Conservation (phyloP, 129 eudicot genomes). For the Artemisia annua region DNA sequence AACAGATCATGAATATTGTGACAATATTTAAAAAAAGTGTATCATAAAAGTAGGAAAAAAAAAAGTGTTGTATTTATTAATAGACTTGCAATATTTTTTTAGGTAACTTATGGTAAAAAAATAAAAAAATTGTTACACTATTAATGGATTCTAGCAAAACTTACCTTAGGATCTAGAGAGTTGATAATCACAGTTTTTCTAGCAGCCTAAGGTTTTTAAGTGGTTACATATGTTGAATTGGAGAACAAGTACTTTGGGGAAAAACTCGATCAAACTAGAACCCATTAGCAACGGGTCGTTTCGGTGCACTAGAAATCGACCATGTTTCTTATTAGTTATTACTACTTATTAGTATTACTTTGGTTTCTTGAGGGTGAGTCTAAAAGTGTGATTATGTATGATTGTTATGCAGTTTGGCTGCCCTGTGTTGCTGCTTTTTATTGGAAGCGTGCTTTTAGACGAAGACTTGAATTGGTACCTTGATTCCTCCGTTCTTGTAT, state of each 20-base stretch:
- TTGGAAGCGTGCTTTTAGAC: conserved; percentile 66
- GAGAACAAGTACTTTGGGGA: background rate
- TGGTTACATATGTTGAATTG: too few species aligned
- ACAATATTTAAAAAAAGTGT: too few species aligned
- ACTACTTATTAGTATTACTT: background rate
- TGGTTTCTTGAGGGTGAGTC: background rate
- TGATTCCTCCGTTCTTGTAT: background rate
- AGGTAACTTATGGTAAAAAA: too few species aligned
- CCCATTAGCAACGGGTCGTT: background rate
- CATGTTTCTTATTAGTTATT: background rate
- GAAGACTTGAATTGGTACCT: conserved; percentile 27
- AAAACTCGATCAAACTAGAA: background rate
- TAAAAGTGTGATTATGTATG: conserved; percentile 6
- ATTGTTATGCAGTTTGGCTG: conserved; percentile 73
- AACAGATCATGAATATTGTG: background rate
- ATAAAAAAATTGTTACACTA: too few species aligned
- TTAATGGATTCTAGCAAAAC: too few species aligned
- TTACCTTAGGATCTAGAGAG: too few species aligned
- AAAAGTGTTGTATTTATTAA: too few species aligned
- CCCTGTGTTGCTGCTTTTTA: conserved; percentile 70
- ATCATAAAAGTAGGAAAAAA: too few species aligned
- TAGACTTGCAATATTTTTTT: too few species aligned
- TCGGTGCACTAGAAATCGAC: background rate
- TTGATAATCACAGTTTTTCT: too few species aligned
- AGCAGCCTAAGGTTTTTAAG: too few species aligned